Conservation (phyloP, 176 grass and related monocot species). For the Triticum dicoccoides region DNA sequence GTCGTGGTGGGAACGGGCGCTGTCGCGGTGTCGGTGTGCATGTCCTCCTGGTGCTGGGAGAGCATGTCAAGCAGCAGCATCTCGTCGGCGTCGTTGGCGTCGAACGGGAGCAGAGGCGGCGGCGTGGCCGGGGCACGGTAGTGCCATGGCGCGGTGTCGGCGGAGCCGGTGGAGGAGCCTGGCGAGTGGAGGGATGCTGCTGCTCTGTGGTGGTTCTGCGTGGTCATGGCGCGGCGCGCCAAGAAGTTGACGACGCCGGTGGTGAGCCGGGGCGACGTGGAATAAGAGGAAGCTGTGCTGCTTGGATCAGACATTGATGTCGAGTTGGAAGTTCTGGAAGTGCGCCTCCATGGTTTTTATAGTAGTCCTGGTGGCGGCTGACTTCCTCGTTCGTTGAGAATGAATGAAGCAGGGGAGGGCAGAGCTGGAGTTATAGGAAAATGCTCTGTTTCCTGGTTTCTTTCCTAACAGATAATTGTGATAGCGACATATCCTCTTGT, state of each 20-base stretch:
- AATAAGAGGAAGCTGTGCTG: neutral
- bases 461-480: too few species aligned
- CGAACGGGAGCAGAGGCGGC: constrained; percentile 32
- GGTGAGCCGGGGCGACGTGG: neutral
- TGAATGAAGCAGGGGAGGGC: neutral
- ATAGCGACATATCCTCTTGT: too few species aligned
- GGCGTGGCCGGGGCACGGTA: neutral
- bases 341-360: neutral
- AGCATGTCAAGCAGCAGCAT: constrained; percentile 39
- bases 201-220: neutral
- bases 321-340: neutral
- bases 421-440: neutral
- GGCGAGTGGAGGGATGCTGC: constrained; percentile 26
- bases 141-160: constrained; percentile 25
- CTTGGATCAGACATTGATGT: neutral
- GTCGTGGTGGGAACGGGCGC: neutral
- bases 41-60: neutral
- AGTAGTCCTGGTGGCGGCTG: neutral
- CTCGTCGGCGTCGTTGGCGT: constrained; percentile 39
- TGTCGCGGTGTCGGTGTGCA: neutral
- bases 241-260: constrained; percentile 21
- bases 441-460: neutral
- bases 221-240: constrained; percentile 21
- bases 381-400: neutral
- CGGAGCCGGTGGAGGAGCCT: constrained; percentile 38